Percentiles rank a stretch among this genome's conserved stretches.
These are phyloP conservation scores for Euphrasia confusa DNA, from an alignment of 257 asterid species.

Conservation along the genomic window DNA sequence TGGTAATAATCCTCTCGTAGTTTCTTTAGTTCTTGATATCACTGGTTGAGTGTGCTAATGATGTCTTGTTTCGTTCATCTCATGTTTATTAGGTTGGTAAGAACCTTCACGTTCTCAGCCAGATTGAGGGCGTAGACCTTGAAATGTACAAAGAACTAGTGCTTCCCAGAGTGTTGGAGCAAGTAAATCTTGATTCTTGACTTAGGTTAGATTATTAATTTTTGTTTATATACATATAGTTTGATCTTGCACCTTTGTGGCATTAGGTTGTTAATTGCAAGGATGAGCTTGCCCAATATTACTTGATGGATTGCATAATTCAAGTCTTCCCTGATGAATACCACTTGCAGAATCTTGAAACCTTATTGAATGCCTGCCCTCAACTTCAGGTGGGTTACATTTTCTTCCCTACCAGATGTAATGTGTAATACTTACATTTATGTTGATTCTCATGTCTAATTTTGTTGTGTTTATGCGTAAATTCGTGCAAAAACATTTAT, in stretches of 20 bases:
- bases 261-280: slow-evolving; percentile 93
- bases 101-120: slow-evolving; percentile 96
- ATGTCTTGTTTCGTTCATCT: slow-evolving; percentile 24
- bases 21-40: slow-evolving; percentile 19
- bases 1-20: slow-evolving; percentile 46
- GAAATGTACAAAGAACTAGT: slow-evolving; percentile 90
- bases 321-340: slow-evolving; percentile 99
- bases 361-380: slow-evolving; percentile 89
- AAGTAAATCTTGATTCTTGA: slow-evolving; percentile 42
- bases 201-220: slow-evolving; percentile 20
- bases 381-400: slow-evolving; percentile 81
- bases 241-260: slow-evolving; percentile 24
- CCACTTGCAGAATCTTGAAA: slow-evolving; percentile 96
- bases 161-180: slow-evolving; percentile 96
- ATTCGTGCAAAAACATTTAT: slow-evolving; percentile 22
- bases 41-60: slow-evolving; percentile 27
- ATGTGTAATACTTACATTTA: slow-evolving; percentile 13
- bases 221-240: slow-evolving; percentile 12
- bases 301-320: slow-evolving; percentile 97
- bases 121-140: slow-evolving; percentile 97
- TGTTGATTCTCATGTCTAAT: slow-evolving; percentile 17
- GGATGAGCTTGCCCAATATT: slow-evolving; percentile 93
- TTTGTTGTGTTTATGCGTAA: slow-evolving; percentile 12
- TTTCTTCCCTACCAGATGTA: slow-evolving; percentile 18
- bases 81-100: slow-evolving; percentile 79